A percentile compares a stretch with the other conserved stretches of the same genome.
phyloP scores from a whole-genome alignment of 1,284 basidiomycete genomes.

The Cutaneotrichosporon sp. region DNA sequence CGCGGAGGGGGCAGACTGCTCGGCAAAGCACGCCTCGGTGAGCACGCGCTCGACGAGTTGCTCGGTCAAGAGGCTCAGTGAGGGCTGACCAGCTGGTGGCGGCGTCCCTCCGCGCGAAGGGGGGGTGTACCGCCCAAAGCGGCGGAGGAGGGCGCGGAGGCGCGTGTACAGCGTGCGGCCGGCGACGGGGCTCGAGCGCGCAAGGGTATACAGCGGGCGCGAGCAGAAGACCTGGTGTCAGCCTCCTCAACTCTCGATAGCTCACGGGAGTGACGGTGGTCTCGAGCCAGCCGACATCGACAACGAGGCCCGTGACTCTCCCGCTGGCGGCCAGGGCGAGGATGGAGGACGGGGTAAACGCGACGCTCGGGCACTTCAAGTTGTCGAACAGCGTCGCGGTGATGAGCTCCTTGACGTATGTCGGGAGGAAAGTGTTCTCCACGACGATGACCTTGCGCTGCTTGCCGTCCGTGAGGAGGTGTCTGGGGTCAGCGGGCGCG shows the following conservation, averaged over 20 bases:
- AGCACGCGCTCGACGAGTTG: conserved; percentile 40
- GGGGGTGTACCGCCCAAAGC: conserved; percentile 60
- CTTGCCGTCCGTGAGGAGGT: conserved; percentile 88
- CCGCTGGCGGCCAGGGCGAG: conserved; percentile 82
- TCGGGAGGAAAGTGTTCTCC: conserved; percentile 83
- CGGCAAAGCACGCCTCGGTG: conserved; percentile 47
- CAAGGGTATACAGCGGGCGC: conserved; percentile 76
- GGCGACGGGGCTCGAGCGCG: conserved; percentile 79
- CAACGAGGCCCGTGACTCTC: conserved; percentile 84
- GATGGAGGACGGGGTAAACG: conserved; percentile 84
- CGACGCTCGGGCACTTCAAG: conserved; percentile 88
- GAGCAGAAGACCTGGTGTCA: conserved; percentile 77
- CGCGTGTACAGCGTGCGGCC: conserved; percentile 73
- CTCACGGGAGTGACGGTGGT: conserved; percentile 82
- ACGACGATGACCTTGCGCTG: conserved; percentile 88
- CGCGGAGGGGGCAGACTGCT: not conserved
- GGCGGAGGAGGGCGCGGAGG: conserved; percentile 71
- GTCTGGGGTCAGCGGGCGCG: conserved; percentile 60
- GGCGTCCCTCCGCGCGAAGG: conserved; percentile 5
- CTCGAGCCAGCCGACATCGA: conserved; percentile 90
- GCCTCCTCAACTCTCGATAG: conserved; percentile 16
- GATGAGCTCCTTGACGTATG: conserved; percentile 83
- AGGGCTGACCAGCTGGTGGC: not conserved
- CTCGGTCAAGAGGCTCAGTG: conserved; percentile 30
- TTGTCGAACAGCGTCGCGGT: conserved; percentile 87